Evolutionary conservation across 164 flowering plant genomes (phyloP).

Genomic region (Tetrastigma voinierianum): DNA sequence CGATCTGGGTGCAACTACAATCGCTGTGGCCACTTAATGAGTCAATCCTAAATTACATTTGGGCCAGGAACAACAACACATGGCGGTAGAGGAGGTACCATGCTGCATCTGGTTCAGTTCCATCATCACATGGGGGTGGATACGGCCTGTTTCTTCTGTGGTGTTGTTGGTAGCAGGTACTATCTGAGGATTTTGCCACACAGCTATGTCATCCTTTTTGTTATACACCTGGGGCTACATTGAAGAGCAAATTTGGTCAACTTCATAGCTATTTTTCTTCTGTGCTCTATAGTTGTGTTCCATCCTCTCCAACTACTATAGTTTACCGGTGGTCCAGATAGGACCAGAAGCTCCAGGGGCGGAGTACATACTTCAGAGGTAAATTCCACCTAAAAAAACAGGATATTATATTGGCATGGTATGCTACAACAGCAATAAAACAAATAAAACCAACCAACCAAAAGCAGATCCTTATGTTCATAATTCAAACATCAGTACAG

Average conservation of each 20-base stretch:
- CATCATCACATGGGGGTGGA: constrained; percentile 86
- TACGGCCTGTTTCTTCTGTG: constrained; percentile 45
- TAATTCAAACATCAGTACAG: too few relatives aligned
- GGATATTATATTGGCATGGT: neutral
- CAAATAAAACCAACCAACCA: too few relatives aligned
- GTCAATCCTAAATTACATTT: constrained; percentile 39
- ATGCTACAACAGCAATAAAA: neutral
- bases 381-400: constrained; percentile 83
- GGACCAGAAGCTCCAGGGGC: constrained; percentile 98
- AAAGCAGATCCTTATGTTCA: too few relatives aligned
- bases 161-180: constrained; percentile 62
- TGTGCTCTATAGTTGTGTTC: constrained; percentile 91
- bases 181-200: constrained; percentile 78
- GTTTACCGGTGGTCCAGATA: constrained; percentile 98
- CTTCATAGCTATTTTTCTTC: constrained; percentile 76
- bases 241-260: constrained; percentile 65
- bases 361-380: constrained; percentile 90
- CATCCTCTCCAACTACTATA: constrained; percentile 92
- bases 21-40: constrained; percentile 89
- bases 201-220: constrained; percentile 92
- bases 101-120: constrained; percentile 81
- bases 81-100: constrained; percentile 90
- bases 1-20: constrained; percentile 77
- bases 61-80: constrained; percentile 73
- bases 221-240: constrained; percentile 83